Percentiles rank a stretch among this genome's conserved stretches.
phyloP scores from a whole-genome alignment of 257 asterid genomes.

The Lavandula angustifolia region DNA sequence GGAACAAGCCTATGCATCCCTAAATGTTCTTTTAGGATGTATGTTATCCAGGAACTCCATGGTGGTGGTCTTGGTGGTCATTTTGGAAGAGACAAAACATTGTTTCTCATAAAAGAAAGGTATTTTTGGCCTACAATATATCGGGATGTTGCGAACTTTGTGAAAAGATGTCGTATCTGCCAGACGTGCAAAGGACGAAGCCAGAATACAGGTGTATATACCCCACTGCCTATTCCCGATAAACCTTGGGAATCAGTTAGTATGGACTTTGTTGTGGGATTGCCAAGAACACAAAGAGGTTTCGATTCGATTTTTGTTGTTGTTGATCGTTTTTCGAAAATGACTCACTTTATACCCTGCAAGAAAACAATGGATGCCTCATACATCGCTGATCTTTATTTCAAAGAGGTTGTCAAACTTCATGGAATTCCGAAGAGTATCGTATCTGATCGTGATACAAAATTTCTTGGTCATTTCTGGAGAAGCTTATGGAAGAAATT shows the following conservation, averaged over 20 bases:
- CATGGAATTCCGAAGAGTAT: too few species aligned
- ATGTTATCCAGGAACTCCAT: background rate
- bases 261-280: background rate
- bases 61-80: slow-evolving; percentile 5
- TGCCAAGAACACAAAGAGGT: background rate
- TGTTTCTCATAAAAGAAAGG: too few species aligned
- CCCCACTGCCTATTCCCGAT: background rate
- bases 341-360: background rate
- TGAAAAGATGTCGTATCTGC: background rate
- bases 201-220: background rate
- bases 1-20: background rate
- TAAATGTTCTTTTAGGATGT: background rate
- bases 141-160: background rate
- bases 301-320: background rate
- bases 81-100: background rate
- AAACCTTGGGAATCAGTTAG: background rate
- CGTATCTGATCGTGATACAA: too few species aligned
- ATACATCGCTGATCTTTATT: background rate
- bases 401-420: background rate
- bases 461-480: background rate
- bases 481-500: background rate
- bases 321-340: background rate
- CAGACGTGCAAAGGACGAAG: background rate
- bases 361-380: background rate
- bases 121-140: too few species aligned